Percentiles rank a stretch among this genome's conserved stretches.
phyloP scores from a whole-genome alignment of 2,329 filamentous ascomycete species.

The Aureobasidium sp. region DNA sequence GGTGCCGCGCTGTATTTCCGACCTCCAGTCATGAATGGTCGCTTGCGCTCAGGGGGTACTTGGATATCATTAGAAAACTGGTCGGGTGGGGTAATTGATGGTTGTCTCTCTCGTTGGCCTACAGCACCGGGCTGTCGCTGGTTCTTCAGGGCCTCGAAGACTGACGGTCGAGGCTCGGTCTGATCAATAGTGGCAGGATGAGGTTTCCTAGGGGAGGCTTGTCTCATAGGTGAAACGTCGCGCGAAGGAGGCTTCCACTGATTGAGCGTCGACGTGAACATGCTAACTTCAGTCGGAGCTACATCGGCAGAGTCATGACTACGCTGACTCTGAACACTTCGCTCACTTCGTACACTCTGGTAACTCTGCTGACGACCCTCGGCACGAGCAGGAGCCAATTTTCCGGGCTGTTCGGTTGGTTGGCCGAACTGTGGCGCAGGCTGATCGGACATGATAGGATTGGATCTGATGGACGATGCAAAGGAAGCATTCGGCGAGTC shows the following conservation, averaged over 20 bases:
- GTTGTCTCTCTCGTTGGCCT: slow-evolving; percentile 14
- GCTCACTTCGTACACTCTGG: slow-evolving; percentile 25
- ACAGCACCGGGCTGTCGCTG: slow-evolving; percentile 15
- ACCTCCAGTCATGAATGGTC: slow-evolving; percentile 55
- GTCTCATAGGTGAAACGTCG: slow-evolving; percentile 2
- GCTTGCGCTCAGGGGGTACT: slow-evolving; percentile 48
- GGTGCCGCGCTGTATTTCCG: slow-evolving; percentile 20
- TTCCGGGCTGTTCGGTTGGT: not conserved
- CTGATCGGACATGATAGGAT: not conserved
- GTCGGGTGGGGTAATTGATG: not conserved
- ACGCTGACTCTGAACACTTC: slow-evolving; percentile 23
- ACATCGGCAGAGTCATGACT: slow-evolving; percentile 2
- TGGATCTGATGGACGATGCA: not conserved
- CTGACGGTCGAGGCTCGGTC: not conserved
- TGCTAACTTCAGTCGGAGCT: not conserved
- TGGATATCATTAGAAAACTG: slow-evolving; percentile 1
- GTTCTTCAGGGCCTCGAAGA: not conserved
- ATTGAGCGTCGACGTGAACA: slow-evolving; percentile 15
- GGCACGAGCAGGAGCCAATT: not conserved
- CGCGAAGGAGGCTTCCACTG: slow-evolving; percentile 14
- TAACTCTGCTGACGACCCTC: slow-evolving; percentile 25
- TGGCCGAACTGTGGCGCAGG: slow-evolving; percentile 5
- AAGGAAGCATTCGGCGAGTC: slow-evolving; percentile 18
- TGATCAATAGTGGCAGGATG: not conserved
- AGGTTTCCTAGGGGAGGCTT: slow-evolving; percentile 1